phyloP scores from a whole-genome alignment of 2,329 filamentous ascomycete genomes.

The Trichoderma brevicompactum region DNA sequence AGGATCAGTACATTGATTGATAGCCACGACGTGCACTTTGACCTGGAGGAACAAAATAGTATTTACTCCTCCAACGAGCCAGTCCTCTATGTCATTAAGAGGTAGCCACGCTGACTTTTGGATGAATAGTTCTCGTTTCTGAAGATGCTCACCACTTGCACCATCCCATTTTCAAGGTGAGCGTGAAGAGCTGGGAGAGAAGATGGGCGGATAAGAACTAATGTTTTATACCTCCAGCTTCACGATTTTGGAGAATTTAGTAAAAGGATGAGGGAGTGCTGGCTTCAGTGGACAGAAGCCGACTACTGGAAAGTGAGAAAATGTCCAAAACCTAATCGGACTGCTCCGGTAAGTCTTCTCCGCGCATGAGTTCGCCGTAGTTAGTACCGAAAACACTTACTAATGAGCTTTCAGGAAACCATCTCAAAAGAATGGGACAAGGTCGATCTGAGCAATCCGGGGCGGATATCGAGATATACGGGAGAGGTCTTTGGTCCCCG shows the following conservation, averaged over 20 bases:
- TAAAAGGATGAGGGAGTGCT: constrained; percentile 31
- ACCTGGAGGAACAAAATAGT: constrained; percentile 41
- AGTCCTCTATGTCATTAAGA: no score
- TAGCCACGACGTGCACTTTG: constrained; percentile 39
- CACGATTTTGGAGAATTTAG: constrained; percentile 39
- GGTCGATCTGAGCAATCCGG: constrained; percentile 7
- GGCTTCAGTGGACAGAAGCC: constrained; percentile 25
- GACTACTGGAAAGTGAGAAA: constrained; percentile 33
- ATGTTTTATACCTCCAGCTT: constrained; percentile 30
- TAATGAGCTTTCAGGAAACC: constrained; percentile 34
- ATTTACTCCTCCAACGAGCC: background rate
- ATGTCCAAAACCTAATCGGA: constrained; percentile 33
- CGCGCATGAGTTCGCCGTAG: background rate
- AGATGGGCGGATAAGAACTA: background rate
- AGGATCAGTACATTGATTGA: constrained; percentile 25
- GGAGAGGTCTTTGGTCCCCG: constrained; percentile 30
- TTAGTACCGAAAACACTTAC: background rate
- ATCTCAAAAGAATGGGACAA: constrained; percentile 36
- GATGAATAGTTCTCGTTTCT: constrained; percentile 34
- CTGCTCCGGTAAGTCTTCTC: constrained; percentile 35
- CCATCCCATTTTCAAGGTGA: constrained; percentile 37
- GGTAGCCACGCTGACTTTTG: constrained; percentile 17
- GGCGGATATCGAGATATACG: constrained; percentile 23
- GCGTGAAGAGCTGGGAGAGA: background rate
- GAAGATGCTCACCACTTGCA: constrained; percentile 29